Evolutionary conservation across 805 yeast species (phyloP), one percentile per base, ranked within the genome.

Genomic region (Cyberlindnera mycetangii): DNA sequence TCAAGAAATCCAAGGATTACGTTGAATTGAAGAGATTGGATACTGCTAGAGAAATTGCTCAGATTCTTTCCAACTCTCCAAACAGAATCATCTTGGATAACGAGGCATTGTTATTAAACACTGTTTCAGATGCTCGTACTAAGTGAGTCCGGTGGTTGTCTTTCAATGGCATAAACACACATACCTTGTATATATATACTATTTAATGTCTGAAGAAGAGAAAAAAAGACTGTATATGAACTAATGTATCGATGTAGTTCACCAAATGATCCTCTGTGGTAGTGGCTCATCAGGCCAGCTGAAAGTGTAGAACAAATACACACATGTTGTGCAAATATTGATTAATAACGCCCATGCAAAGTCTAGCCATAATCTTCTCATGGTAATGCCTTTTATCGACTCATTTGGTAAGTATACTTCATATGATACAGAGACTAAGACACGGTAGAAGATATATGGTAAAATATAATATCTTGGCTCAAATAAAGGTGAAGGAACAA

Each of bases 1-100:
- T 93, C 67, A 93, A 92, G 74, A 93, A 92, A 69, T 86, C 95
- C 19, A 86, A 78, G 67, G 99, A 92, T 66, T 93, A 93, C 66
- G 96, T 93, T 40, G 99, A 93, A 67, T 79, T 93, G 69, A 93
- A 92, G 74, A 84, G 97, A 70, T 79, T 93, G 64, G 98, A 92
- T 65, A 93, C 98, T 36, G 98, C 99, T 16, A 81, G 90, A 61
- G 99, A 93, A 61, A 93, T 93, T 66, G 97, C 98, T 34, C 73
- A 69, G 25, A 88, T 92, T 32, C 71, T 93, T 60, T 78, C 96
- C 28, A 73, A 72, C 57, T 88, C 97, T 47, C 97, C 97, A 58
- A 93, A 93, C 80, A 82, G 80, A 65, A 89, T 93, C 59, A 75
- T 92, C 59, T 77, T 93, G 61, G 97, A 92, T 64, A 90, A 87